Evolutionary conservation across 2,329 filamentous ascomycete genomes (phyloP).

Genomic region (Ceratocystis ficicola): DNA sequence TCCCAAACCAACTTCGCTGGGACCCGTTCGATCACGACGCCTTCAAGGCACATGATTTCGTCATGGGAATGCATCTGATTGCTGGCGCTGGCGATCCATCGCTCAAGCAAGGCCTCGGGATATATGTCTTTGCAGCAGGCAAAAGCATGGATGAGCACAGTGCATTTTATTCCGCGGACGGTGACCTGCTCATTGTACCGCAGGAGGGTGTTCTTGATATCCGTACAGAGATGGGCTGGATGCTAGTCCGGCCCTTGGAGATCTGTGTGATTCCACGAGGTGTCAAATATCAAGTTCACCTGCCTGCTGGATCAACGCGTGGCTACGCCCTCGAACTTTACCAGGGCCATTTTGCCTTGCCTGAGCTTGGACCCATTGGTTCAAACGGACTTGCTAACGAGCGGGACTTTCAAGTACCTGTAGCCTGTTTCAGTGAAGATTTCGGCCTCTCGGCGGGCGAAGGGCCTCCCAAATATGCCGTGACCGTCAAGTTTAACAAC

Average conservation of each 20-base stretch:
- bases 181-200: conserved; percentile 61
- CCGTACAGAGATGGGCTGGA: conserved; percentile 56
- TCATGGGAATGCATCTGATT: conserved; percentile 50
- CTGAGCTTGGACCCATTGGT: conserved; percentile 56
- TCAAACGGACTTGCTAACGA: conserved; percentile 56
- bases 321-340: conserved; percentile 63
- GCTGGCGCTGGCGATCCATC: conserved; percentile 66
- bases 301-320: conserved; percentile 45
- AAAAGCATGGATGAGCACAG: conserved; percentile 56
- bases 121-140: conserved; percentile 63
- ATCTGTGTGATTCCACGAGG: conserved; percentile 60
- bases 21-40: conserved; percentile 60
- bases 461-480: conserved; percentile 32
- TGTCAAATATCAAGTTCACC: conserved; percentile 53
- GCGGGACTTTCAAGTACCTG: conserved; percentile 58
- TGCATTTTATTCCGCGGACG: conserved; percentile 70
- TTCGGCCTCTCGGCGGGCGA: conserved; percentile 29
- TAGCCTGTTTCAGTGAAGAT: conserved; percentile 52
- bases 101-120: conserved; percentile 61
- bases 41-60: conserved; percentile 36
- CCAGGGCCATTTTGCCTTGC: conserved; percentile 53
- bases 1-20: conserved; percentile 74
- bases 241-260: conserved; percentile 59
- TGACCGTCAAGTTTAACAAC: conserved; percentile 56
- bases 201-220: conserved; percentile 60